Base-by-base conservation (phyloP, 768 basidiomycete species). In the Gelatoporia subvermispora region DNA sequence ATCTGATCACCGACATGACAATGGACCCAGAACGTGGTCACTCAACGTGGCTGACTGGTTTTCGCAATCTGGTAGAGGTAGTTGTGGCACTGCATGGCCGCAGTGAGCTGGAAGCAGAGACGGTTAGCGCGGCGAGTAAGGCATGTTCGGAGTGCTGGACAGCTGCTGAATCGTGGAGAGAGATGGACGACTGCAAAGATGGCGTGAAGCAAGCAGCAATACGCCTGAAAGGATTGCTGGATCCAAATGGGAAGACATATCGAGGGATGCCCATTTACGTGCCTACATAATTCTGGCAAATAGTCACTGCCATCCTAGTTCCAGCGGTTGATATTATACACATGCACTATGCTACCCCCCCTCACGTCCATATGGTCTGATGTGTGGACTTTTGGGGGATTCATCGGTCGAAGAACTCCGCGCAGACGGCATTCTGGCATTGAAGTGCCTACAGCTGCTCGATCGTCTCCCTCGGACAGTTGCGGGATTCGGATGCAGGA, bases 101-200 rank as follows among this genome's bases (percentile, higher is more conserved):
- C 45, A 70, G 73, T 20, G 85, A 88, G 53, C 75, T 91, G 36
- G 84, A 90, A 55, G 69, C 85, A n/a, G 85, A 84, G 54, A 90
- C 89, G 5, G 63, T 91, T 37, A 82, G 80, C 58, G 80, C 76
- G 36, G 85, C 85, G 7, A 82, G 81, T 42, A 78, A 74, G 58
- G 72, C 78, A 13, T 88, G 87, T 57, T 85, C 84, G 16, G 89
- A 92, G 61, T 88, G 88, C 62, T 92, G 88, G 88, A 80, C 73
- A 15, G 78, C 81, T 2, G 78, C 82, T 0, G 80, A 78, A 0
- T 76, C 78, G 17, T 90, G 85, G 84, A 70, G 76, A 24, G 84
- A 80, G 15, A 66, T 90, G 52, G 79, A 79, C 37, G 79, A 81
- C 18, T 79, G 78, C 58, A 72, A 79, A 48, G 78, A 78, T n/a